Conservation (phyloP, 1,139 yeast genomes). For the Lizanozyma gosingica region DNA sequence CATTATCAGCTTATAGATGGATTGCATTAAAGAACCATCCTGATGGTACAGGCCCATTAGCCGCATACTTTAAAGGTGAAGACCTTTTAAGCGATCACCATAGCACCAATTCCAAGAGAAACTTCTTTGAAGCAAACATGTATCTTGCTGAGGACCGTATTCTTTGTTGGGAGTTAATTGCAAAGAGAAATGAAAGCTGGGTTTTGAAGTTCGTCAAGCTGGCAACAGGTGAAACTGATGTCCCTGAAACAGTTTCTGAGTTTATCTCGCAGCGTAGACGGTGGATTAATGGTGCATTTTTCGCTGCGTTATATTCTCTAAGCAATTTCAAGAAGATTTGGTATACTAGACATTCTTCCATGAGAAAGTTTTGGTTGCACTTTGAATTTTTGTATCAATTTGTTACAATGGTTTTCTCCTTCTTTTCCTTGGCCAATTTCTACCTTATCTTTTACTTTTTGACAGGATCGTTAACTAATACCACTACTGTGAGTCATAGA, state of each 20-base stretch:
- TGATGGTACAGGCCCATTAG: slow-evolving; percentile 89
- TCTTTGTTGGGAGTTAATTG: slow-evolving; percentile 93
- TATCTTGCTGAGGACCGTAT: slow-evolving; percentile 96
- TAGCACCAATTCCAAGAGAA: slow-evolving; percentile 36
- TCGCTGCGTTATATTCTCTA: slow-evolving; percentile 88
- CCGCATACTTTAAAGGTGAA: slow-evolving; percentile 87
- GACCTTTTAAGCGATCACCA: slow-evolving; percentile 34
- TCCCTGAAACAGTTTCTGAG: slow-evolving; percentile 85
- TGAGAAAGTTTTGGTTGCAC: slow-evolving; percentile 72
- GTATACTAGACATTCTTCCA: slow-evolving; percentile 72
- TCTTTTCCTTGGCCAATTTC: slow-evolving; percentile 85
- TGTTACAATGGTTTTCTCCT: slow-evolving; percentile 66
- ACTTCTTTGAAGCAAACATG: slow-evolving; percentile 94
- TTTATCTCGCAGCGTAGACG: slow-evolving; percentile 92
- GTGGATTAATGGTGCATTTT: slow-evolving; percentile 97
- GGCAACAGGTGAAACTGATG: slow-evolving; percentile 97
- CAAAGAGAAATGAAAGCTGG: slow-evolving; percentile 84
- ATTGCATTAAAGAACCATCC: slow-evolving; percentile 77
- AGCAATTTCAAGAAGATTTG: slow-evolving; percentile 73
- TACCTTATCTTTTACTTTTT: slow-evolving; percentile 86
- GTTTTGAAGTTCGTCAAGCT: slow-evolving; percentile 84
- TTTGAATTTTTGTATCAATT: slow-evolving; percentile 81
- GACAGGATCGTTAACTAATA: slow-evolving; percentile 70
- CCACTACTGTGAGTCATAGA: slow-evolving; percentile 45
- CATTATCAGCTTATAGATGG: slow-evolving; percentile 88